Base-by-base conservation (phyloP, 805 yeast genomes). In the Ascoidea asiatica region DNA sequence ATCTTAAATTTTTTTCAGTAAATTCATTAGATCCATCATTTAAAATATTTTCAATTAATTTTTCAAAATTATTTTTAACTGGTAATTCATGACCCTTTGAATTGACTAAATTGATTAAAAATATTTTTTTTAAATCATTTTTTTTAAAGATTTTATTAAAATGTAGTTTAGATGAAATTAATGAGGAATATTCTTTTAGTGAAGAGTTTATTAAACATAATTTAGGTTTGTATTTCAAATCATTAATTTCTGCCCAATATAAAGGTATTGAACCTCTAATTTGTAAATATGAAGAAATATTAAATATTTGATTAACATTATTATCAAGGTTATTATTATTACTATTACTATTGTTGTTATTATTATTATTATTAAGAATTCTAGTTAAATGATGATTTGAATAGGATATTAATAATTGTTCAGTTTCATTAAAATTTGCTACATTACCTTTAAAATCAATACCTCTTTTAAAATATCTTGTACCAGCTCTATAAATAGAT, bases 231-330 rank as follows among this genome's bases (percentile, higher is more conserved):
- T 92, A 92, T 61, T 77, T 73, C 62, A 92, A 67, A 58, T 86
- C 83, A 64, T 90, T 92, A 58, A 92, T 73, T 63, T 92, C 98
- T 15, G 90, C 86, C 98, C 98, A 92, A 58, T 69, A 81, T 17
- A 86, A 87, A 5, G 99, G 99, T 38, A 92, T 97, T 3, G 95
- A 85, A 38, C 99, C 99, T 65, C 98, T 77, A 4, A 94, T 88
- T 61, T 94, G 98, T 44, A 90, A 63, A 53, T 72, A 82, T 19
- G 81, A 67, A 53, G 63, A 70, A 6, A 74, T 60, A 21, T 57
- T 54, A n/a, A 19, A 18, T 5, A 17, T 13, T 22, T 19, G 2
- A 3, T 4, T 19, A 19, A 5, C 21, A 7, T 21, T 21, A 4
- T 17, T 22, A 13, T 37, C 38, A 19, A 22, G 29, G 37, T 42